Conservation (phyloP, 306 rosid genomes). For the Prunus padus region DNA sequence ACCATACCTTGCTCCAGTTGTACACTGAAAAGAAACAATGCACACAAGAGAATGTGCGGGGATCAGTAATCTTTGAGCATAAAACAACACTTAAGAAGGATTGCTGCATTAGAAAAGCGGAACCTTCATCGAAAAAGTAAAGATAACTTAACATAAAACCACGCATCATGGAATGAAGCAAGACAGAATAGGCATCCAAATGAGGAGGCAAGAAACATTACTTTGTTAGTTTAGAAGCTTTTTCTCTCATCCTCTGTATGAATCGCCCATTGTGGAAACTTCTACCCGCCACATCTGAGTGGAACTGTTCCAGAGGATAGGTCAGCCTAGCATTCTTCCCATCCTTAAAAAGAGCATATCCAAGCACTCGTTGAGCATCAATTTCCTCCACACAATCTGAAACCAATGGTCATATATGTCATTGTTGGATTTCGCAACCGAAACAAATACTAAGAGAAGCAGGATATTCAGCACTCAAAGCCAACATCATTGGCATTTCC, state of each 20-base stretch:
- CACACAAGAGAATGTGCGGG: not conserved
- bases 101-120: not conserved
- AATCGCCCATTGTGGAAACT: constrained; percentile 81
- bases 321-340: constrained; percentile 44
- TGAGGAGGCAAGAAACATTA: constrained; percentile 20
- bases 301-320: constrained; percentile 57
- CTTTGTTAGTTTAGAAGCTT: constrained; percentile 54
- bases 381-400: constrained; percentile 67
- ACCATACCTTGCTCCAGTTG: constrained; percentile 61
- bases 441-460: constrained; percentile 4
- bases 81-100: not conserved
- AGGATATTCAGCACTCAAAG: not conserved
- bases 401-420: not conserved
- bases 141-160: not conserved
- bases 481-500: not conserved
- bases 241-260: constrained; percentile 63
- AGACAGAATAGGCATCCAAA: not conserved
- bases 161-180: not conserved
- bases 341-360: constrained; percentile 68
- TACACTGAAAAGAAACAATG: constrained; percentile 35
- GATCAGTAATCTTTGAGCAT: not conserved
- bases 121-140: not conserved
- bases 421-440: constrained; percentile 1
- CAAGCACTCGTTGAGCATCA: constrained; percentile 62
- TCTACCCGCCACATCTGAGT: constrained; percentile 57